Conservation (phyloP, 768 basidiomycete species). For the Lentinula sp. region DNA sequence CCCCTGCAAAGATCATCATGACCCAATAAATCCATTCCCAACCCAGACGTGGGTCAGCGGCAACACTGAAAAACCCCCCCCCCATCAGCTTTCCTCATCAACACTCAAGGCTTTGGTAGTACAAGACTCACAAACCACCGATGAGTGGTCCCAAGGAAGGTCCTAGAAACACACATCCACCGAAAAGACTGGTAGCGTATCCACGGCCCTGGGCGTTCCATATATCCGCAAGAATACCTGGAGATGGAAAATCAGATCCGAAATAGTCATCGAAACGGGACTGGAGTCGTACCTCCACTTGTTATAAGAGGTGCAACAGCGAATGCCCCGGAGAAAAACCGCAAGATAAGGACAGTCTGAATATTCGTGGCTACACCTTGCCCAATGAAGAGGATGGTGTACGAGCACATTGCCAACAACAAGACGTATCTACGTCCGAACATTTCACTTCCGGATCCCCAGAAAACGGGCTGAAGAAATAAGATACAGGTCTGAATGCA, state of each 20-base stretch:
- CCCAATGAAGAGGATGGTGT: slow-evolving; percentile 52
- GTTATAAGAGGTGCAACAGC: slow-evolving; percentile 55
- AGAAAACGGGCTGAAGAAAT: slow-evolving; percentile 38
- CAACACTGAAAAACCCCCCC: slow-evolving; percentile 8
- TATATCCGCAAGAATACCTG: slow-evolving; percentile 52
- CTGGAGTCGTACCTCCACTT: slow-evolving; percentile 32
- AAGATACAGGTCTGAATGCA: not conserved
- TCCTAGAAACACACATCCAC: slow-evolving; percentile 56
- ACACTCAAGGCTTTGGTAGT: not conserved
- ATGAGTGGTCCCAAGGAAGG: slow-evolving; percentile 61
- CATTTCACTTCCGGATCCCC: slow-evolving; percentile 60
- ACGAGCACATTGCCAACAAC: slow-evolving; percentile 40
- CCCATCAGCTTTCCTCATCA: not conserved
- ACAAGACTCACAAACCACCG: slow-evolving; percentile 43
- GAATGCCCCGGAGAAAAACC: slow-evolving; percentile 60
- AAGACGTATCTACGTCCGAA: slow-evolving; percentile 49
- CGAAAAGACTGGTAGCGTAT: slow-evolving; percentile 51
- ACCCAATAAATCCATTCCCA: slow-evolving; percentile 73
- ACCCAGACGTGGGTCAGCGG: slow-evolving; percentile 38
- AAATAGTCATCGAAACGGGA: not conserved
- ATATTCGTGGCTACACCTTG: slow-evolving; percentile 58
- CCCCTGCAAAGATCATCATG: slow-evolving; percentile 57
- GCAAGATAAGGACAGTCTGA: slow-evolving; percentile 48
- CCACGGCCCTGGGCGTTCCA: slow-evolving; percentile 48
- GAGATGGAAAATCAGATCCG: not conserved